Evolutionary conservation across 345 rosid species (phyloP).

Genomic region (Rhodamnia argentea): DNA sequence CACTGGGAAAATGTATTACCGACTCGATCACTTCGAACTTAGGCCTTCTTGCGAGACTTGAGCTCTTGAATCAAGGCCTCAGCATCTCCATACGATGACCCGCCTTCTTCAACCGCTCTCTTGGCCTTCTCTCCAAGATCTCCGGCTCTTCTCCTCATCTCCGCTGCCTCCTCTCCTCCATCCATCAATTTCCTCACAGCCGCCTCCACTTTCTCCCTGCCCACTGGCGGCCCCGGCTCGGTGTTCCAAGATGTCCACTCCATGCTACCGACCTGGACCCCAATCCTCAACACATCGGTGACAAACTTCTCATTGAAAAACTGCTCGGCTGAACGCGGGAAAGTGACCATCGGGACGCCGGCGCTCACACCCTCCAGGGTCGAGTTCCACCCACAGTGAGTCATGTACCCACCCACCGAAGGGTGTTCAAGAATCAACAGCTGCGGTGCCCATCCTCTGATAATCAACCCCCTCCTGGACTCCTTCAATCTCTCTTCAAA

Average conservation of each 20-base stretch:
- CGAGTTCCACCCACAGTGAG: conserved; percentile 52
- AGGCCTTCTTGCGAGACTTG: not conserved
- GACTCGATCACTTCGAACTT: not conserved
- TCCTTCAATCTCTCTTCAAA: conserved; percentile 23
- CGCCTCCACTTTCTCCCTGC: conserved; percentile 18
- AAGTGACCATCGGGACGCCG: conserved; percentile 36
- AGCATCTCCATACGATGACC: conserved; percentile 24
- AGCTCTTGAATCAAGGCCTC: conserved; percentile 22
- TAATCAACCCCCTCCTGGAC: conserved; percentile 20
- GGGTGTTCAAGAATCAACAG: conserved; percentile 28
- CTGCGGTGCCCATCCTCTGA: conserved; percentile 52
- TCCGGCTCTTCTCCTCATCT: conserved; percentile 23
- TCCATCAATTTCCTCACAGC: conserved; percentile 24
- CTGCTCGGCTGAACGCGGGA: conserved; percentile 32
- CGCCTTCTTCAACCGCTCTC: conserved; percentile 35
- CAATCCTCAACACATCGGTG: conserved; percentile 20
- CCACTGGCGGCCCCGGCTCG: conserved; percentile 11
- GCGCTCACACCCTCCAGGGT: conserved; percentile 22
- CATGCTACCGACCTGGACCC: conserved; percentile 26
- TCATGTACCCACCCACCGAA: conserved; percentile 36
- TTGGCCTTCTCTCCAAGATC: conserved; percentile 24
- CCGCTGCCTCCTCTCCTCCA: conserved; percentile 15
- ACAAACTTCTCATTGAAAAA: conserved; percentile 35
- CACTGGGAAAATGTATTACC: not conserved
- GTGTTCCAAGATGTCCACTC: conserved; percentile 17